Conservation (phyloP, 2,329 filamentous ascomycete species). For the Colletotrichum sp. region DNA sequence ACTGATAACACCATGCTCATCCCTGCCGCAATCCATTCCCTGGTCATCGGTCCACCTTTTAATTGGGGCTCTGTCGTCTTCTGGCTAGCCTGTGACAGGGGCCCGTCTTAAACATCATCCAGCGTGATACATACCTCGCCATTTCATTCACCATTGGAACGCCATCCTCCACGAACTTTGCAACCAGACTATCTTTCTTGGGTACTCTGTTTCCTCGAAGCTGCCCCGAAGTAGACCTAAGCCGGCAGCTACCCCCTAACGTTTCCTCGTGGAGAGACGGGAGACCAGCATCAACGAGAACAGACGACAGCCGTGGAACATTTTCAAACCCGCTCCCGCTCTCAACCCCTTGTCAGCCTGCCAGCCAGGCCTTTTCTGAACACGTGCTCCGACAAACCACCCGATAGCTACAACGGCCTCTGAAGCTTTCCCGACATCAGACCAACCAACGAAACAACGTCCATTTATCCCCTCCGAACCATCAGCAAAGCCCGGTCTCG, state of each 20-base stretch:
- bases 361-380: constrained; percentile 5
- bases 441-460: constrained; percentile 2
- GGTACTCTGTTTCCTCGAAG: background rate
- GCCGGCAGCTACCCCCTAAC: background rate
- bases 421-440: constrained; percentile 16
- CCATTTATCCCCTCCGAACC: background rate
- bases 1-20: constrained; percentile 21
- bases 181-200: background rate
- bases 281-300: background rate
- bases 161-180: background rate
- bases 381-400: constrained; percentile 17
- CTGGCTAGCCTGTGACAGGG: constrained; percentile 18
- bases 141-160: background rate
- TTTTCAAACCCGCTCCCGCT: background rate
- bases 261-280: background rate
- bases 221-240: background rate
- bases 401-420: background rate
- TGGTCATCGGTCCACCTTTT: constrained; percentile 15
- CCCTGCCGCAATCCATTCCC: constrained; percentile 3
- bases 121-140: constrained; percentile 18
- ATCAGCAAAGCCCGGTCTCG: background rate
- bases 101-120: constrained; percentile 15
- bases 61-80: constrained; percentile 16
- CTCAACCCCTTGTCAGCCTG: background rate
- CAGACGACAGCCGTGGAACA: background rate